Conservation (phyloP, 2,329 filamentous ascomycete species). For the Orbilia blumenaviensis region DNA sequence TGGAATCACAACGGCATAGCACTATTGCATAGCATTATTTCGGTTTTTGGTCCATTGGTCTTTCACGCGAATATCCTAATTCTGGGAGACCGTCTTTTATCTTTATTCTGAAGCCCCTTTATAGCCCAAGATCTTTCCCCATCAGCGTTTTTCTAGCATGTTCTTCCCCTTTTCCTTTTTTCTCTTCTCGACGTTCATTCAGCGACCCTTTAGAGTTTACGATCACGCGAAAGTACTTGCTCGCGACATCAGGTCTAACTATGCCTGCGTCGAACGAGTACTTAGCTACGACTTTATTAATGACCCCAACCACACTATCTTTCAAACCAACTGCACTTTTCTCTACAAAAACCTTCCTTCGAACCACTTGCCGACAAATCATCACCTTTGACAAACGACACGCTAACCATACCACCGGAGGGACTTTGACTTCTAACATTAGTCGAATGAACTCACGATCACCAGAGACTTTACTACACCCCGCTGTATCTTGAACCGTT, state of each 20-base stretch:
- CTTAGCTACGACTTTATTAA: constrained; percentile 32
- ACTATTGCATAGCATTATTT: constrained; percentile 51
- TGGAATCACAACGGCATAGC: constrained; percentile 48
- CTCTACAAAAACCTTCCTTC: constrained; percentile 5
- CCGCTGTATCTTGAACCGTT: background rate
- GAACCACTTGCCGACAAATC: constrained; percentile 14
- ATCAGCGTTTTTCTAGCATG: constrained; percentile 23
- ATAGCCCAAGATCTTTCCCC: constrained; percentile 27
- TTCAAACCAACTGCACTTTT: background rate
- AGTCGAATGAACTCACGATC: constrained; percentile 46
- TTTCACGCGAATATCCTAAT: constrained; percentile 39
- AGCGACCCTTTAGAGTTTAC: constrained; percentile 45
- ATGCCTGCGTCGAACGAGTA: constrained; percentile 41
- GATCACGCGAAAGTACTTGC: constrained; percentile 38
- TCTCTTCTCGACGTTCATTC: constrained; percentile 47
- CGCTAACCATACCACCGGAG: constrained; percentile 49
- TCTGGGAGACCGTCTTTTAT: constrained; percentile 25
- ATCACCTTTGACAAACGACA: constrained; percentile 1
- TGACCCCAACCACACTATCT: constrained; percentile 21
- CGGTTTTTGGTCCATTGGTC: constrained; percentile 28
- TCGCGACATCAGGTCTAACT: constrained; percentile 22
- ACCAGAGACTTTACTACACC: constrained; percentile 29
- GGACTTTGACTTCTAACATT: background rate
- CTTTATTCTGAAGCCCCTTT: background rate
- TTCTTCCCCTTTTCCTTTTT: constrained; percentile 11